Percentiles rank a stretch among this genome's conserved stretches.
These are phyloP conservation scores for Rhizopus arrhizus DNA, from an alignment of 371 early-diverging fungal species.

Conservation along the genomic window DNA sequence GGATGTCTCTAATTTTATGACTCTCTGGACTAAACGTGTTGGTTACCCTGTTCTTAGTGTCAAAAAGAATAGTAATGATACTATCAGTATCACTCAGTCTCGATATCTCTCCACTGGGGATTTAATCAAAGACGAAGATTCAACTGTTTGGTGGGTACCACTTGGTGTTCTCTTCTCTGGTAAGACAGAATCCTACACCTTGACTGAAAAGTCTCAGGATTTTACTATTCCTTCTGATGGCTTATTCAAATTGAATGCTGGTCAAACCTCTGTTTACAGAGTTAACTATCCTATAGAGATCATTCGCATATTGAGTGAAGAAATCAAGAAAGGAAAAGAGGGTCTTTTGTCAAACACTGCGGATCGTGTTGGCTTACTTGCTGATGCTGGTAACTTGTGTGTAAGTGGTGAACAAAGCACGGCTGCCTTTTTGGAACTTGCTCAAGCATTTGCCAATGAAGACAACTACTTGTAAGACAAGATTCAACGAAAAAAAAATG, in stretches of 20 bases:
- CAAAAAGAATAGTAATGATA: slow-evolving; percentile 48
- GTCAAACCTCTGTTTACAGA: slow-evolving; percentile 67
- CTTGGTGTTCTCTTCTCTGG: slow-evolving; percentile 50
- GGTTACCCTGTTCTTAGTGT: slow-evolving; percentile 82
- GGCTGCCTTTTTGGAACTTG: slow-evolving; percentile 57
- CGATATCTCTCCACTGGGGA: slow-evolving; percentile 83
- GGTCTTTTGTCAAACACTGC: slow-evolving; percentile 56
- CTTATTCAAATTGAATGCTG: slow-evolving; percentile 60
- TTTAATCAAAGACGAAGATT: slow-evolving; percentile 63
- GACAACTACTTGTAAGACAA: slow-evolving; percentile 51
- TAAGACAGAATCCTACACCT: slow-evolving; percentile 36
- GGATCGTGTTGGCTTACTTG: slow-evolving; percentile 74
- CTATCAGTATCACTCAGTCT: slow-evolving; percentile 68
- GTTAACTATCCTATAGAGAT: slow-evolving; percentile 68
- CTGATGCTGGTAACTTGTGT: slow-evolving; percentile 63
- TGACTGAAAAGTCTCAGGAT: slow-evolving; percentile 49
- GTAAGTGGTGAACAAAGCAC: slow-evolving; percentile 63
- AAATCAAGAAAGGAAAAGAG: slow-evolving; percentile 52
- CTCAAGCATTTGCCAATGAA: slow-evolving; percentile 52
- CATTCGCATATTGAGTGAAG: slow-evolving; percentile 55
- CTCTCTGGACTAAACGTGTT: slow-evolving; percentile 79
- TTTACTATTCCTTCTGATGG: slow-evolving; percentile 47
- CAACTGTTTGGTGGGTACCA: slow-evolving; percentile 63
- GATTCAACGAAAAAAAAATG: background rate
- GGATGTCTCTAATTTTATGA: slow-evolving; percentile 77